Conservation (phyloP, 73 alveolate genomes). For the Uronychia binucleata region DNA sequence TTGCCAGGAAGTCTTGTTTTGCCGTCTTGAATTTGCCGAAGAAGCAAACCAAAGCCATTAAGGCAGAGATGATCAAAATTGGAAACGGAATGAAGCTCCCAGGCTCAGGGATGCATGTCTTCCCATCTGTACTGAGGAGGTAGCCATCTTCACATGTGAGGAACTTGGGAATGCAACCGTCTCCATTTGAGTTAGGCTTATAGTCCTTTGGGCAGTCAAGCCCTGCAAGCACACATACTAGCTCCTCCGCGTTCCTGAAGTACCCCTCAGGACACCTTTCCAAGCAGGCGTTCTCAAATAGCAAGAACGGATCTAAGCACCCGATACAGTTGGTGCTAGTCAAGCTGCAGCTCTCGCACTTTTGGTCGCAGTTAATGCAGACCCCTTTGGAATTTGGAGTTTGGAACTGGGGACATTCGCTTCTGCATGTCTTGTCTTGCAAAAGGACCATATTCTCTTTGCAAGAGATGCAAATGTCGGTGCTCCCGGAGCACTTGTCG, state of each 20-base stretch:
- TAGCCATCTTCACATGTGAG: constrained; percentile 55
- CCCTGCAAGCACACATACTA: constrained; percentile 46
- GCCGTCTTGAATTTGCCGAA: constrained; percentile 26
- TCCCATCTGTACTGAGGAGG: constrained; percentile 14
- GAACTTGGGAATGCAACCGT: constrained; percentile 55
- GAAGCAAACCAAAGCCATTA: constrained; percentile 17
- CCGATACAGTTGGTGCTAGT: constrained; percentile 31
- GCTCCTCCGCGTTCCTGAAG: not conserved
- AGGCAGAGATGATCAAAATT: constrained; percentile 23
- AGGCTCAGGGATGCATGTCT: constrained; percentile 53
- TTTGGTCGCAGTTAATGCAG: constrained; percentile 44
- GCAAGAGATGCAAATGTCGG: not conserved
- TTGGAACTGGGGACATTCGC: constrained; percentile 30
- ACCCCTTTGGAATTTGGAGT: not conserved
- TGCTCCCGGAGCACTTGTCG: not conserved
- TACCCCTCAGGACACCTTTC: constrained; percentile 52
- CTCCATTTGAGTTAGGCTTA: constrained; percentile 39
- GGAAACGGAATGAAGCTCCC: constrained; percentile 64
- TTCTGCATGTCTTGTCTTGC: constrained; percentile 23
- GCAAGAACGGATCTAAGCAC: constrained; percentile 27
- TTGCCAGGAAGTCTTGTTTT: not conserved
- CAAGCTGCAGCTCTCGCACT: constrained; percentile 48
- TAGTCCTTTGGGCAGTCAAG: constrained; percentile 53
- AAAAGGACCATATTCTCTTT: not conserved
- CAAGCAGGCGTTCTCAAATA: constrained; percentile 54